Conservation (phyloP, 78 protist species). For the Paulinella micropora region DNA sequence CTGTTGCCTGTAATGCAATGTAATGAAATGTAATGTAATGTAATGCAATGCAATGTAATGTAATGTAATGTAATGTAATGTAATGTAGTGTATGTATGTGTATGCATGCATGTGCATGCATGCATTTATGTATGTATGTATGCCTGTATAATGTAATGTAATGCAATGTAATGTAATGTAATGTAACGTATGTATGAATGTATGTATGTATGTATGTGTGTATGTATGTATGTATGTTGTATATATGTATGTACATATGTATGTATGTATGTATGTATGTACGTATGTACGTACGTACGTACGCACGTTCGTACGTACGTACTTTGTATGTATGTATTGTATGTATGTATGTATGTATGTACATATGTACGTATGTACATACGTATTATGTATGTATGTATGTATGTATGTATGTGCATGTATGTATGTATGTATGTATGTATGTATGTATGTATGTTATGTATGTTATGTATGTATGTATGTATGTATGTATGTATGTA, state of each 20-base stretch:
- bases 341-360: neutral
- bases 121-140: too few species aligned
- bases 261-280: neutral
- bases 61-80: too few species aligned
- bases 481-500: neutral
- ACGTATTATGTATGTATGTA: neutral
- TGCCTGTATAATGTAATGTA: too few species aligned
- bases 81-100: too few species aligned
- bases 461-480: neutral
- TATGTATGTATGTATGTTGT: neutral
- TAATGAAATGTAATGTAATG: too few species aligned
- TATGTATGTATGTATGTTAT: neutral
- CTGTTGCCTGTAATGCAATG: too few species aligned
- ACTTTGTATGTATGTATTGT: neutral
- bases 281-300: neutral
- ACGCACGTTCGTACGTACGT: neutral
- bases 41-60: too few species aligned
- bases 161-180: too few species aligned
- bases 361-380: neutral
- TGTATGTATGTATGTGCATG: neutral
- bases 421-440: neutral
- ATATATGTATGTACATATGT: neutral
- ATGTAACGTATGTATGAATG: neutral
- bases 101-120: too few species aligned
- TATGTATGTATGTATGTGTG: neutral